These are phyloP conservation scores for Yamadazyma diddensiae DNA, from an alignment of 1,139 yeast species.

Conservation along the genomic window DNA sequence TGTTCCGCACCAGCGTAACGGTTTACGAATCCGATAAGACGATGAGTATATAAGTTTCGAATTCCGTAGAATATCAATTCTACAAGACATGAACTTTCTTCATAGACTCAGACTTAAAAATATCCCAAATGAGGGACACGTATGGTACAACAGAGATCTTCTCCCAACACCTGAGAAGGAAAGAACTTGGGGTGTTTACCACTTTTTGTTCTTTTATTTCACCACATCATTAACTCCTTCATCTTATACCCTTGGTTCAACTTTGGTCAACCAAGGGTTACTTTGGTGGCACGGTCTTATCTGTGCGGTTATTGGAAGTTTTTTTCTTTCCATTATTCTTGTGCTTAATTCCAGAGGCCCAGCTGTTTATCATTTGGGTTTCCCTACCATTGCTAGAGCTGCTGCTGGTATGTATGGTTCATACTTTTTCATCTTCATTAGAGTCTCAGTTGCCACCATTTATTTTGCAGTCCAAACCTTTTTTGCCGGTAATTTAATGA, in stretches of 20 bases:
- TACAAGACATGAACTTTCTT: conserved; percentile 1
- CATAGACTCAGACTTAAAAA: conserved; percentile 5
- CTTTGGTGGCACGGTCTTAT: conserved; percentile 13
- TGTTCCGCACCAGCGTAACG: too few species aligned
- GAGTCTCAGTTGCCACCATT: conserved; percentile 12
- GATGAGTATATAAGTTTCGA: too few species aligned
- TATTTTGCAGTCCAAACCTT: conserved; percentile 13
- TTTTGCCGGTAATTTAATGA: conserved; percentile 10
- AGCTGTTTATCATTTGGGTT: conserved; percentile 11
- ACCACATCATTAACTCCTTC: conserved; percentile 13
- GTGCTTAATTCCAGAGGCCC: conserved; percentile 12
- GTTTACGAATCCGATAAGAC: not conserved
- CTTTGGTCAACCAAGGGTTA: conserved; percentile 10
- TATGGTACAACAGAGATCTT: conserved; percentile 13
- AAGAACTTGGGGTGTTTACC: conserved; percentile 11
- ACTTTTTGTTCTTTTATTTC: conserved; percentile 11
- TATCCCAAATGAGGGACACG: conserved; percentile 7
- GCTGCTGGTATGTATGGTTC: conserved; percentile 12
- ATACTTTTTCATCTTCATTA: conserved; percentile 11
- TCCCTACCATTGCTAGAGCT: conserved; percentile 11
- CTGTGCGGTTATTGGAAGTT: conserved; percentile 12
- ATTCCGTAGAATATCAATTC: too few species aligned
- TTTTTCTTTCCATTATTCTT: conserved; percentile 9
- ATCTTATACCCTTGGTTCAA: conserved; percentile 10
- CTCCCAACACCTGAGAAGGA: conserved; percentile 8